Evolutionary conservation across 257 asterid genomes (phyloP), one percentile per base, ranked within the genome.

Genomic region (Solanum arcanum): DNA sequence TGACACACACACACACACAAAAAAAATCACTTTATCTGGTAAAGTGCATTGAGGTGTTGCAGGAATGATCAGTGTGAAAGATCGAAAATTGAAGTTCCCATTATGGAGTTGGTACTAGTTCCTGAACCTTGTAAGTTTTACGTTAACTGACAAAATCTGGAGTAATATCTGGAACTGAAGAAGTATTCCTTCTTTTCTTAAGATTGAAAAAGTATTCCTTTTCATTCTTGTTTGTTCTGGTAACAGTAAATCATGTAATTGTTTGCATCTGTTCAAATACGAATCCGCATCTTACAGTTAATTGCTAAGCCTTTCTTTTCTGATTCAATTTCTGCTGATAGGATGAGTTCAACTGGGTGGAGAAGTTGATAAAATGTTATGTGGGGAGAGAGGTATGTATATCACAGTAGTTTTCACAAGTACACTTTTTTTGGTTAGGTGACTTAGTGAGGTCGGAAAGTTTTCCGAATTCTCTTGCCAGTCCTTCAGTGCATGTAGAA

Each of bases 261-360:
- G 68, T 3, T 42, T 76, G 83, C 59, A 76, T 75, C 52, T 20
- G 2, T 68, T 1, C 16, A 1, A 69, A 47, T 81, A 14, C 8
- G 49, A 62, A 9, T 87, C 86, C 21, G 41, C 47, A 73, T 68
- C 68, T 87, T 76, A 42, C 64, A 70, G 77, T 83, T 70, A 84
- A 64, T 60, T 81, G 69, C 85, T 81, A 81, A 49, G 18, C 25
- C 42, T 49, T 16, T 5, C 23, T 77, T 15, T 27, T 44, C 52
- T 25, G 62, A 23, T 25, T 47, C 27, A 2, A 29, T 49, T 1
- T 47, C 29, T 81, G 64, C 66, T 78, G 84, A 46, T 93, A 96
- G 99, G 94, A 93, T 83, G 99, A 97, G 92, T 94, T 97, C 77
- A 93, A 93, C 62, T 97, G 99, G 99, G 91, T 89, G 89, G 94